Base-by-base conservation (phyloP, 306 rosid genomes). In the Acacia melanoxylon region DNA sequence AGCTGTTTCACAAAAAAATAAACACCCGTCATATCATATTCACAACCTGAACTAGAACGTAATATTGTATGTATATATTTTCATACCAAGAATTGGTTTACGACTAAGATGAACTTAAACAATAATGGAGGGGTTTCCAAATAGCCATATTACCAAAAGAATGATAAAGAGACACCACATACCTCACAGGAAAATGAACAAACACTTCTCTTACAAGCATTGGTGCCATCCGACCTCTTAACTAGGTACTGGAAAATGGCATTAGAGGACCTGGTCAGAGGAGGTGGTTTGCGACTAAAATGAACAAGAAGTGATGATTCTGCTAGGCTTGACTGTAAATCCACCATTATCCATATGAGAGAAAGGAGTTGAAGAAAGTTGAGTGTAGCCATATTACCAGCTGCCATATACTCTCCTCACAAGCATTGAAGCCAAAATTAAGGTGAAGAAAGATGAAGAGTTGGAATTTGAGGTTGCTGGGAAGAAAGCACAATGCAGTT, bases 121-220 rank as follows among this genome's bases (percentile, higher is more conserved):
- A 63, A 46, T 6, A 37, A 45, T 35, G 68, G 8, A 15, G 37
- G 54, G 44, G 6, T 45, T 29, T 12, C 71, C 71, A 66, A 16
- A 66, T 31, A 31, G 31, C 12, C 44, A 31, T 31, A 65, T 66
- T 35, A 19, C 14, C 11, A 68, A 37, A 35, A 56, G 8, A 15
- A 65, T 5, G 69, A 56, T 52, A 5, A 65, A 78, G 72, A 75
- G 68, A 27, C 63, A 37, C 49, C 25, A 35, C 51, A 45, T 68
- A 89, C 95, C 89, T 86, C 76, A 81, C 93, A 89, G 79, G 76
- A 19, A 77, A 91, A 67, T 69, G 80, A 86, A 75, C 95, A 91
- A n/a, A 13, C 69, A 41, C 78, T 74, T 70, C 81, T 61, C 51
- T 59, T 83, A 72, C 95, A 91, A n/a, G 89, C 91, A 86, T 85